Conservation (phyloP, 129 eudicot genomes). For the Flaveria sonorensis region DNA sequence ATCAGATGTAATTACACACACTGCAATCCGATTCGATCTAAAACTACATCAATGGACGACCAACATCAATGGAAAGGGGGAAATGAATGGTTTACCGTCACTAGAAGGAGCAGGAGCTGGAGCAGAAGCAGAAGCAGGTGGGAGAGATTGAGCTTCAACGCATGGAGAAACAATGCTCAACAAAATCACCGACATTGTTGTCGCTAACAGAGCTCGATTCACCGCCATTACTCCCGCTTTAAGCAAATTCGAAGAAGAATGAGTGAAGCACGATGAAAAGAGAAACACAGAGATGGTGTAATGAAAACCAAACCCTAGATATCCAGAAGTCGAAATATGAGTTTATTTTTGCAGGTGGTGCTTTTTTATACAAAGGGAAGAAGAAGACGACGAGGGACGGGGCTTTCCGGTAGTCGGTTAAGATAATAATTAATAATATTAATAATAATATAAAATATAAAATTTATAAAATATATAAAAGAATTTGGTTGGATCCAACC, state of each 20-base stretch:
- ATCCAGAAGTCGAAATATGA: background rate
- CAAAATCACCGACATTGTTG: slow-evolving; percentile 24
- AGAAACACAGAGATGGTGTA: slow-evolving; percentile 1
- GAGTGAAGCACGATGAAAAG: background rate
- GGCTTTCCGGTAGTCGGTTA: slow-evolving; percentile 30
- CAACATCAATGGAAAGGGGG: too few species aligned
- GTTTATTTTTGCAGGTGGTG: background rate
- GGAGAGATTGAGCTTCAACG: slow-evolving; percentile 39
- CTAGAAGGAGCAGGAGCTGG: slow-evolving; percentile 49
- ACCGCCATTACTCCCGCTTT: slow-evolving; percentile 24
- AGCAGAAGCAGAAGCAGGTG: slow-evolving; percentile 44
- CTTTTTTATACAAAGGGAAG: background rate
- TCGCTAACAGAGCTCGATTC: slow-evolving; percentile 22
- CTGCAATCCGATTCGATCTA: background rate
- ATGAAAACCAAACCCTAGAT: slow-evolving; percentile 30
- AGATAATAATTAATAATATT: background rate
- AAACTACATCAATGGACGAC: slow-evolving; percentile 11
- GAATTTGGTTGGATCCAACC: slow-evolving; percentile 1
- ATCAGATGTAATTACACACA: background rate
- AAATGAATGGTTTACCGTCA: slow-evolving; percentile 45
- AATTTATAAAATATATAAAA: too few species aligned
- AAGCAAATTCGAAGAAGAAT: background rate
- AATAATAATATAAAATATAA: too few species aligned
- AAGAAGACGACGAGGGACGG: slow-evolving; percentile 8
- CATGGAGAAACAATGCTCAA: slow-evolving; percentile 35